Base-by-base conservation (phyloP, 441 rosid species). In the Mallotus japonicus region DNA sequence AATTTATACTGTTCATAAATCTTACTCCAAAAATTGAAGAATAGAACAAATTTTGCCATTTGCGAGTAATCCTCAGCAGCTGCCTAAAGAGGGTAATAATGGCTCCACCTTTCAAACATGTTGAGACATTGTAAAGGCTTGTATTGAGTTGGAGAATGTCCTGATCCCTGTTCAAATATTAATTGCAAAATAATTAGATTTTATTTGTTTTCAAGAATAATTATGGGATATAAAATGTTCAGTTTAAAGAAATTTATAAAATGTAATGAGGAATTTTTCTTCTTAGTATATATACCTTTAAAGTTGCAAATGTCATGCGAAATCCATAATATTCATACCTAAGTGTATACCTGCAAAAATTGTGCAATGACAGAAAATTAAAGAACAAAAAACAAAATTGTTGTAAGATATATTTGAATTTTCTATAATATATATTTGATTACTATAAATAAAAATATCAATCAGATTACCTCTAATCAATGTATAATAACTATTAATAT, bases 281-380 rank as follows among this genome's bases (percentile, higher is more conserved):
- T 54, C 20, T 4, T 54, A 28, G 32, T 19, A n/a, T n/a, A n/a
- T n/a, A n/a, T 70, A 73, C 86, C 77, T 81, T 80, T 1, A 78
- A 17, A 14, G 82, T 81, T 1, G 81, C 78, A 58, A 78, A 81
- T 28, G 86, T 83, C 73, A 81, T 40, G 37, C 78, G 56, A 37
- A 76, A 78, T 68, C 81, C 76, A 64, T 70, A 62, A 54, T 78
- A 37, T 54, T 57, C 19, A 22, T 65, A 62, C 66, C 50, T 76
- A 8, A 70, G 20, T 2, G 82, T 82, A 47, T 78, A 81, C 68
- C 84, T 78, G 42, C 8, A 66, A 6, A 58, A 14, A 19, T 28
- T 28, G 58, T 58, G 14, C 40, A 46, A n/a, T n/a, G 6, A 17
- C 3, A 3, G 5, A 51, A 51, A 51, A 51, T 12, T 51, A 44